Base-by-base conservation (phyloP, 257 asterid species). In the Plantago major region DNA sequence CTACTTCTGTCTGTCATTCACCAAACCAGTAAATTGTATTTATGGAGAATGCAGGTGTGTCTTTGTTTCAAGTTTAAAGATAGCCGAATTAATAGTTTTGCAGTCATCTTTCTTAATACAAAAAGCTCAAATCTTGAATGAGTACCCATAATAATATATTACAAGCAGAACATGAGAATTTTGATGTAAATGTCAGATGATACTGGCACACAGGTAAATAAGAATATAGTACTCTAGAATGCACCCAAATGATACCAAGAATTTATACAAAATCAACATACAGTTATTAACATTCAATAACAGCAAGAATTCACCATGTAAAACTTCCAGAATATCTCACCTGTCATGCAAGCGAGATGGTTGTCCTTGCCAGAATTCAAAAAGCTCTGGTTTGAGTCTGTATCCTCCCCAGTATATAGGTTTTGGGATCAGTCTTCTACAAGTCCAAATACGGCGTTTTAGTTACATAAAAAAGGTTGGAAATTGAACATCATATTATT, bases 361-460 rank as follows among this genome's bases (percentile, higher is more conserved):
- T 26, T 85, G 94, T 64, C 96, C 96, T 75, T 85, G 96, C 96
- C 96, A 88, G 72, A 85, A 88, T 82, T 88, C 96, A 51, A 85
- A 88, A 62, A 76, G 71, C 71, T 85, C 82, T 7, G 94, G 94
- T 74, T 38, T 79, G 63, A 88, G 88, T 78, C 87, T 78, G 72
- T 79, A 88, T 69, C 96, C 92, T 60, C 96, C 96, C 96, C 96
- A 88, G 51, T 74, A 66, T 37, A 73, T 78, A 63, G 96, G 96
- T 71, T 79, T 83, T 14, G 91, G 88, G 50, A 88, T 73, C 16
- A 57, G 16, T 57, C 86, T 76, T 74, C 94, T 85, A 87, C 76
- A 61, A 38, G 38, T 14, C 40, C 42, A 46, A 63, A 50, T 47
- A 50, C 43, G 26, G 57, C 40, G 38, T 46, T 28, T 40, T 38